A percentile compares a stretch with the other conserved stretches of the same genome.
Evolutionary conservation across 495 filamentous ascomycete genomes (phyloP).

Genomic region (Aspergillus taichungensis): DNA sequence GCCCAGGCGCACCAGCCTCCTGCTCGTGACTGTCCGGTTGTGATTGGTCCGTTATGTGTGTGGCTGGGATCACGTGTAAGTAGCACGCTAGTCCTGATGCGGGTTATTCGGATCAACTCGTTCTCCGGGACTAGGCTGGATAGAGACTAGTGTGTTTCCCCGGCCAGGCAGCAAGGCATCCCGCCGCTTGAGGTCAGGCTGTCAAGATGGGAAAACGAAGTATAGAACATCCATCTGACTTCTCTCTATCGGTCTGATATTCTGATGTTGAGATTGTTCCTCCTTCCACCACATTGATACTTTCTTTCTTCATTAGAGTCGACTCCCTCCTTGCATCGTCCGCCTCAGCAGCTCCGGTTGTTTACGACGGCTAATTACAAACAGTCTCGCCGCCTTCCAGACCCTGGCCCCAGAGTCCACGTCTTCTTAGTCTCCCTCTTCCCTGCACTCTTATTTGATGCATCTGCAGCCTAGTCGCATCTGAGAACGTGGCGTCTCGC

Average conservation of each 20-base stretch:
- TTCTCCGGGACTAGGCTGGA: slow-evolving; percentile 18
- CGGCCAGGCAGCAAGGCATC: slow-evolving; percentile 19
- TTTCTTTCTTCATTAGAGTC: background rate
- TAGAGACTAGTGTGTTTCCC: background rate
- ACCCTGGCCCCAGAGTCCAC: no score
- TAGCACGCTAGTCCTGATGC: slow-evolving; percentile 11
- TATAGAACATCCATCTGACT: no score
- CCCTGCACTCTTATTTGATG: background rate
- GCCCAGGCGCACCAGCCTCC: no score
- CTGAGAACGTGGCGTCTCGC: slow-evolving; percentile 11
- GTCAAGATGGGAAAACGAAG: no score
- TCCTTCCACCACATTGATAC: background rate
- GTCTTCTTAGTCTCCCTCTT: background rate
- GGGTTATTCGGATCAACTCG: slow-evolving; percentile 8
- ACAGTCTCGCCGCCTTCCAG: background rate
- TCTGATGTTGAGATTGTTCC: no score
- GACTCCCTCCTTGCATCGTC: no score
- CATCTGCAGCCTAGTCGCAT: slow-evolving; percentile 4
- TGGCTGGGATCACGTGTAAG: slow-evolving; percentile 20
- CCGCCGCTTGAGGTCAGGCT: slow-evolving; percentile 16
- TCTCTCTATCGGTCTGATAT: no score
- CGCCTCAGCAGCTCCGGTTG: no score
- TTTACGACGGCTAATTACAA: no score
- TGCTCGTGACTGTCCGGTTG: background rate
- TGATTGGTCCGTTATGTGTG: slow-evolving; percentile 1